These are phyloP conservation scores for Pulicaria dysenterica DNA, from an alignment of 129 eudicot species.

Conservation along the genomic window DNA sequence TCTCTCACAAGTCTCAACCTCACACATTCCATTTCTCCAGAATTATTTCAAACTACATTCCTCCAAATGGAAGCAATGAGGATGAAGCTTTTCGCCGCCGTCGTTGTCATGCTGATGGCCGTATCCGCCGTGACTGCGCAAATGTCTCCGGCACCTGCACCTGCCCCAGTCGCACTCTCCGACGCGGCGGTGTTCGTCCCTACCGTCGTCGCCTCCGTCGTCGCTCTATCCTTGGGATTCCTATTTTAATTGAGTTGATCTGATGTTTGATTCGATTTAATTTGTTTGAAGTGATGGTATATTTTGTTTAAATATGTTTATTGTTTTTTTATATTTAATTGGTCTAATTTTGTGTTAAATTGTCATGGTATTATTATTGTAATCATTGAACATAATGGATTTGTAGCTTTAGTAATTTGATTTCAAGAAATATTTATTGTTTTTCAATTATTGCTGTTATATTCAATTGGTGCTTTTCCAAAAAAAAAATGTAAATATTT, in stretches of 20 bases:
- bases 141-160: slow-evolving; percentile 22
- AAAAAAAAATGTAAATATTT: too few relatives aligned
- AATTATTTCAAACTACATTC: not conserved
- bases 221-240: slow-evolving; percentile 14
- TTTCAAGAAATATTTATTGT: not conserved
- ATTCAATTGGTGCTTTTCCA: too few relatives aligned
- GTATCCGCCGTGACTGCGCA: slow-evolving; percentile 24
- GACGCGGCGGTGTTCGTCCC: slow-evolving; percentile 26
- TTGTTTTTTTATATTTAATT: slow-evolving; percentile 2
- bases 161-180: not conserved
- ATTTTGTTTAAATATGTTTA: slow-evolving; percentile 11
- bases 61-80: slow-evolving; percentile 40
- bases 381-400: slow-evolving; percentile 26
- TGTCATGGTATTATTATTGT: slow-evolving; percentile 18
- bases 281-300: not conserved
- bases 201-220: slow-evolving; percentile 23
- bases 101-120: slow-evolving; percentile 33
- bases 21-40: not conserved
- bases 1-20: not conserved
- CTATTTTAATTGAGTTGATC: slow-evolving; percentile 10
- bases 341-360: slow-evolving; percentile 6
- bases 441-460: not conserved
- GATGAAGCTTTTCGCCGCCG: slow-evolving; percentile 28
- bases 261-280: not conserved
- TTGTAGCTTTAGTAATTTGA: slow-evolving; percentile 7